Evolutionary conservation across 495 filamentous ascomycete species (phyloP).

Genomic region (Xylaria curta): DNA sequence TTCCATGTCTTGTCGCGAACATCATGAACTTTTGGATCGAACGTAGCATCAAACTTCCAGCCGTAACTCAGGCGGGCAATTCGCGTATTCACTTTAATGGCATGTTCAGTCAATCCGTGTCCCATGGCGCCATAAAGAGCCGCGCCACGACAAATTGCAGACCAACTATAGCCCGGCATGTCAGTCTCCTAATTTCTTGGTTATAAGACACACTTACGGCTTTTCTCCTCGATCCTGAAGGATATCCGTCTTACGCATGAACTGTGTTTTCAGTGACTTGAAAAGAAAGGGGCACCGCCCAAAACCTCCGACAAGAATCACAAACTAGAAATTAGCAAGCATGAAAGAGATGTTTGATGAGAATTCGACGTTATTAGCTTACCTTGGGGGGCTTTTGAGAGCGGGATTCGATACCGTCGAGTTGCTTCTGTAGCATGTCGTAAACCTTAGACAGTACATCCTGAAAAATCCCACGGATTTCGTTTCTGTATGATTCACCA

Average conservation of each 20-base stretch:
- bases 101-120: not conserved
- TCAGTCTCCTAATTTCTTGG: too few species aligned
- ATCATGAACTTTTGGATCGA: not conserved
- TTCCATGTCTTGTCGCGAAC: not conserved
- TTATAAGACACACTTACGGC: too few species aligned
- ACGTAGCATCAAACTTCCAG: rapidly evolving
- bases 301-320: slow-evolving; percentile 25
- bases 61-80: slow-evolving; percentile 14
- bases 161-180: too few species aligned
- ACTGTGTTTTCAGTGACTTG: not conserved
- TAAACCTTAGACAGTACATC: not conserved
- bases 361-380: too few species aligned
- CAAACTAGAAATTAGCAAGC: slow-evolving; percentile 6
- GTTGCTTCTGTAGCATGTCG: not conserved
- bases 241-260: not conserved
- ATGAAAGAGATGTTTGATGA: too few species aligned
- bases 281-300: slow-evolving; percentile 14
- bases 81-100: not conserved
- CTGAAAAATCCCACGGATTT: not conserved
- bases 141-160: slow-evolving; percentile 6
- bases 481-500: not conserved
- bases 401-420: not conserved
- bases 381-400: not conserved
- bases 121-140: not conserved
- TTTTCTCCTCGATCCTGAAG: slow-evolving; percentile 15